phyloP scores from a whole-genome alignment of 257 asterid genomes.

The Solanum chilense region DNA sequence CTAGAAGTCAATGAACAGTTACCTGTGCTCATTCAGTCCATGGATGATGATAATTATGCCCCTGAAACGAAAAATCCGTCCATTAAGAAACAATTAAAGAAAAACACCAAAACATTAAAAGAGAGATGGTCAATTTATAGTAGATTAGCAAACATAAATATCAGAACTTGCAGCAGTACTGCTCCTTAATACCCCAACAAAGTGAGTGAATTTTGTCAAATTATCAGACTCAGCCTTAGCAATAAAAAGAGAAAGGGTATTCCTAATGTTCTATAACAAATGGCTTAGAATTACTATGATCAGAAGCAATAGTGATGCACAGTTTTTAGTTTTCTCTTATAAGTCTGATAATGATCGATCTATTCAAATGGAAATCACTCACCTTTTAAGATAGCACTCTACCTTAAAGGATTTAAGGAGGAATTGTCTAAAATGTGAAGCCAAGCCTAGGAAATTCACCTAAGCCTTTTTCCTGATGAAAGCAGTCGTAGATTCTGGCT shows the following conservation, averaged over 20 bases:
- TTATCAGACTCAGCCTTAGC: neutral
- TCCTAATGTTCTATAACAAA: neutral
- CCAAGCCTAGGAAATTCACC: neutral
- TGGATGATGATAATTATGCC: constrained; percentile 86
- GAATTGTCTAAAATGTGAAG: neutral
- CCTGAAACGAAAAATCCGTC: constrained; percentile 37
- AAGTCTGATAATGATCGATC: neutral
- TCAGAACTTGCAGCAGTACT: constrained; percentile 14
- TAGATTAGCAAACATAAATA: constrained; percentile 1
- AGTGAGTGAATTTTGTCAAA: neutral
- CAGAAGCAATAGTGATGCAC: neutral
- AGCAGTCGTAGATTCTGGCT: neutral
- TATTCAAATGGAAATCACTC: neutral
- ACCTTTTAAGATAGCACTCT: neutral
- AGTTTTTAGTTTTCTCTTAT: neutral
- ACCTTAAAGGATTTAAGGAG: neutral
- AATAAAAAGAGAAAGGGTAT: neutral
- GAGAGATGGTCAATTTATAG: neutral
- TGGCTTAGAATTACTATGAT: neutral
- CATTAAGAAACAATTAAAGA: neutral
- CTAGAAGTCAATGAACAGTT: neutral
- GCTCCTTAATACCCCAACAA: constrained; percentile 1
- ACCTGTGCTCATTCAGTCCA: constrained; percentile 99
- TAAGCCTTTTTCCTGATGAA: neutral
- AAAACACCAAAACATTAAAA: neutral